Evolutionary conservation across 2,329 filamentous ascomycete species (phyloP), one percentile per base, ranked within the genome.

Genomic region (Uncinocarpus reesii): DNA sequence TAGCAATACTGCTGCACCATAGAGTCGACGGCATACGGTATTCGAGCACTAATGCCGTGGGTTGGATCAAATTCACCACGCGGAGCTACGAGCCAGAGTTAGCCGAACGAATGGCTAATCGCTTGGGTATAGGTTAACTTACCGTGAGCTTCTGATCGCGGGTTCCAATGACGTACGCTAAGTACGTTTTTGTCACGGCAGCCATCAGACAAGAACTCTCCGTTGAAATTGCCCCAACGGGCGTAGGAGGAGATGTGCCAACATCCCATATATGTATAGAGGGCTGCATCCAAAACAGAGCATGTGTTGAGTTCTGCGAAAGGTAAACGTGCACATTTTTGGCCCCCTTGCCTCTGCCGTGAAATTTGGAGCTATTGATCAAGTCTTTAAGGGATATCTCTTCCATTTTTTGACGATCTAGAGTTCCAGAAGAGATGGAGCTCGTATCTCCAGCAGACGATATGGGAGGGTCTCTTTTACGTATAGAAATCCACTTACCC

Each of bases 141-240:
- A 69, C 66, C 7, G 66, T 69, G 1, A 70, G 59, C 43, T 63
- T 68, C 35, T 69, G 65, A 47, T 68, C 66, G n/a, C 65, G 58
- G 13, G 62, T 67, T 2, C 65, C 65, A 48, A 69, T 62, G 4
- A 70, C 61, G 51, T 68, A 70, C 21, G 65, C 66, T 18, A 68
- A 48, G 49, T 67, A 60, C 5, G 56, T 56, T 47, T 61, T 67
- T 1, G 62, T 65, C 1, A 69, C 62, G 3, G 64, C 59, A 16
- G 64, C 66, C 20, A 68, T 52, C 13, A 69, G 60, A 48, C 66
- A 70, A 8, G 60, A 65, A 52, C 65, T 68, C 36, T 67, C 65
- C 0, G 62, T 64, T 11, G 60, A 52, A 23, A 69, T 61, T 6
- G 59, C 58, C 41, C 63, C 57, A 21, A 59, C 55, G 36, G 64